Evolutionary conservation across 2,329 filamentous ascomycete genomes (phyloP).

Genomic region (Cryphonectria carpinicola): DNA sequence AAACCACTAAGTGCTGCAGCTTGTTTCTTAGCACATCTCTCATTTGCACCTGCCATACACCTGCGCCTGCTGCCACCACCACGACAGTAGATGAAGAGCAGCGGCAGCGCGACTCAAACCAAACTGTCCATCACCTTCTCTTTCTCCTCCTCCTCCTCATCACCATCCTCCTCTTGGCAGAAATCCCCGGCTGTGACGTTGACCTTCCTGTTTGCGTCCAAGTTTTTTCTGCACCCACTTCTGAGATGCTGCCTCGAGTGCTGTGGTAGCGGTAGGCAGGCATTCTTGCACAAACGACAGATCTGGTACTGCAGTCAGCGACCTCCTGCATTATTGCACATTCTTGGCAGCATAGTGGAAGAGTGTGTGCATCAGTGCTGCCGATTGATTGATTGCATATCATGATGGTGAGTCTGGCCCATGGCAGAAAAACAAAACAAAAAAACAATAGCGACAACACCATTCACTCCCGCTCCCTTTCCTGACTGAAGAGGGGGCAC

Average conservation of each 20-base stretch:
- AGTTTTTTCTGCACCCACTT: not conserved
- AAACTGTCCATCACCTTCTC: not conserved
- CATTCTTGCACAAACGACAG: not conserved
- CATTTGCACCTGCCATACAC: too few relatives aligned
- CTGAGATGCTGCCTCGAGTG: not conserved
- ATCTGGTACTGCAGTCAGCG: not conserved
- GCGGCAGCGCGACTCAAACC: not conserved
- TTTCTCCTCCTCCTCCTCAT: not conserved
- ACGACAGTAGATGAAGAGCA: too few relatives aligned
- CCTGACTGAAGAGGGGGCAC: not conserved
- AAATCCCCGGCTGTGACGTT: not conserved
- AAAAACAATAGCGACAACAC: not conserved
- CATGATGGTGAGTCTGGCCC: conserved; percentile 9
- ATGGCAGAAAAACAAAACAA: too few relatives aligned
- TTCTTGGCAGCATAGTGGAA: not conserved
- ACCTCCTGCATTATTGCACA: not conserved
- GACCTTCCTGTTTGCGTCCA: not conserved
- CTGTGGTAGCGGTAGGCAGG: not conserved
- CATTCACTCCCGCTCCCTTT: not conserved
- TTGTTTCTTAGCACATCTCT: not conserved
- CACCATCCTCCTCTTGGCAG: not conserved
- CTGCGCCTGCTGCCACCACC: too few relatives aligned
- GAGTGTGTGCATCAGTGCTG: not conserved
- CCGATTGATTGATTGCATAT: not conserved
- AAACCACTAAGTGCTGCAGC: not conserved